Evolutionary conservation across 805 yeast species (phyloP), one percentile per base, ranked within the genome.

Genomic region (Limtongozyma cylindracea): DNA sequence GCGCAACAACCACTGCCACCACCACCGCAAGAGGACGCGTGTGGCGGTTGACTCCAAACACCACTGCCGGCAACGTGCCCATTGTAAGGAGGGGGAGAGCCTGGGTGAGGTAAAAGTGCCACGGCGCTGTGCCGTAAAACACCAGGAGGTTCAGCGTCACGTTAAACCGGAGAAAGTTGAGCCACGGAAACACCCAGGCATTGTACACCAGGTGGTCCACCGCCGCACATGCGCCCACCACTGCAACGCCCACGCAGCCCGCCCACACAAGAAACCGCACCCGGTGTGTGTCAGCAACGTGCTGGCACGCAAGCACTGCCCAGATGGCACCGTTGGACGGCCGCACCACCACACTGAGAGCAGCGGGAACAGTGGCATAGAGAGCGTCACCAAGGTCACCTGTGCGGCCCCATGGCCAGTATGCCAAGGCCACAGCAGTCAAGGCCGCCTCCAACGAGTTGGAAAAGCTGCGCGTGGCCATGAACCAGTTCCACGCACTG

Each of bases 101-200:
- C 43, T 88, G 94, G 5, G 59, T 39, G 3, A 84, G 17, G 41
- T 88, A 88, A 46, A 82, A 88, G 37, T 72, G 74, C 66, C 78
- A 58, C 11, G 91, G 72, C 11, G 88, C 66, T 0, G 54, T 47
- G 0, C 99, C 99, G 42, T 88, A 88, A 34, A 82, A 80, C 4
- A 61, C 51, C 3, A 92, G 70, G 11, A 77, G 47, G 11, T 74
- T 65, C 20, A 64, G 62, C 9, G 70, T 40, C n/a, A 72, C 57
- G 36, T 82, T 82, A 49, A 82, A 82, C 34, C 69, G 62, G 24
- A 76, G 30, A 34, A 82, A 82, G 30, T 67, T 64, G 37, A 56
- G 44, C 1, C 69, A 30, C 3, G 95, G 93, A 19, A 73, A 49
- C 0, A 61, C 56, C 27, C 54, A 31, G 13, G 43, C 28, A 0